Evolutionary conservation across 306 rosid genomes (phyloP), one percentile per base, ranked within the genome.

Genomic region (Malus fusca): DNA sequence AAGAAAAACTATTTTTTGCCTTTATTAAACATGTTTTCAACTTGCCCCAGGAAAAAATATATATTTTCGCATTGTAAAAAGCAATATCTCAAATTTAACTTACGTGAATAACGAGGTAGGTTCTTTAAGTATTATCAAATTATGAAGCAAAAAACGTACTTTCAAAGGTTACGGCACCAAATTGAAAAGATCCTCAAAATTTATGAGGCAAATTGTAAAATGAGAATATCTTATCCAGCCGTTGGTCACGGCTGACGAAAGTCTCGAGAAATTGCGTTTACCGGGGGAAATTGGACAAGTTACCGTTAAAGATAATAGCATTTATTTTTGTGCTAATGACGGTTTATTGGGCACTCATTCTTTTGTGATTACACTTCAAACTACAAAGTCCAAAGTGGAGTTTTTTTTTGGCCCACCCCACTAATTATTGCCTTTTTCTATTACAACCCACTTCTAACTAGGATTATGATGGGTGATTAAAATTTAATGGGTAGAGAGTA

Each of bases 271-370:
- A 44, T 74, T 74, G 71, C 10, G 31, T 22, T 42, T 40, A 37
- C 9, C 31, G 31, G 21, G 69, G 33, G 19, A 31, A 64, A 30
- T 76, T 15, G 14, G 60, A 2, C 2, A 61, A 61, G 30, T 43
- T 46, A 60, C 42, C 28, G 69, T 43, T 56, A 53, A 53, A 53
- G 6, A 35, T 71, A 4, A 23, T 15, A 18, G 51, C 59, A 40
- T 65, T 58, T 73, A 6, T 40, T 22, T 77, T 58, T 58, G 80
- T 69, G 75, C 75, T 44, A 59, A 77, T 69, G 52, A 26, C 43
- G 35, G 75, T 43, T 28, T 59, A 69, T 77, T 63, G 40, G 68
- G 5, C 40, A 31, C 68, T 8, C 12, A 31, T 15, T 43, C 4
- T 31, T 31, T 37, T 31, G 37, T 13, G 66, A 61, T 61, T 28